These are phyloP conservation scores for Byssochlamys sp. DNA, from an alignment of 2,329 filamentous ascomycete species.

Conservation along the genomic window DNA sequence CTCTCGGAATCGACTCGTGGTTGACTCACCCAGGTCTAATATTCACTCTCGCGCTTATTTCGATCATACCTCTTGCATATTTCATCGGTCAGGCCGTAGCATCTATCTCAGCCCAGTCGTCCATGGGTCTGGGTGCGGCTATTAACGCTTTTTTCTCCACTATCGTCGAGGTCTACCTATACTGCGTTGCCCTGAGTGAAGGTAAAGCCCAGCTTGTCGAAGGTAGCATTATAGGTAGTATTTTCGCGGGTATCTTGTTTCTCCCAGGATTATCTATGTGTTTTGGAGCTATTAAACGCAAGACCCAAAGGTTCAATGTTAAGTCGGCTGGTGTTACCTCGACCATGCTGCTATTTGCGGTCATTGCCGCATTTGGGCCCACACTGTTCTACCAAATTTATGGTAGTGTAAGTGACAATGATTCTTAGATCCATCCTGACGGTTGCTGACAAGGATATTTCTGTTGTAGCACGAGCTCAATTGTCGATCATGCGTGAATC, in stretches of 20 bases:
- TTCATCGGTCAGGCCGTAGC: slow-evolving; percentile 98
- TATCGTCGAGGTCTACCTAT: slow-evolving; percentile 92
- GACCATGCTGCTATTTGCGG: slow-evolving; percentile 93
- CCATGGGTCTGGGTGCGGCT: slow-evolving; percentile 92
- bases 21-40: slow-evolving; percentile 77
- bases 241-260: slow-evolving; percentile 92
- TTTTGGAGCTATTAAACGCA: slow-evolving; percentile 92
- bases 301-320: slow-evolving; percentile 96
- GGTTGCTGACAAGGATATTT: slow-evolving; percentile 24
- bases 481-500: slow-evolving; percentile 58
- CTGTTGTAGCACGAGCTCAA: slow-evolving; percentile 68
- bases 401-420: slow-evolving; percentile 56
- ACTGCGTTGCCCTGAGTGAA: slow-evolving; percentile 84
- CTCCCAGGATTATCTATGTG: slow-evolving; percentile 95
- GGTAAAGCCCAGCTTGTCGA: slow-evolving; percentile 90
- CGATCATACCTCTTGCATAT: slow-evolving; percentile 92
- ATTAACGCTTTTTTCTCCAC: slow-evolving; percentile 98
- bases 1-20: slow-evolving; percentile 59
- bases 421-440: slow-evolving; percentile 8
- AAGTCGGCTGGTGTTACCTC: slow-evolving; percentile 92
- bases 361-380: slow-evolving; percentile 88
- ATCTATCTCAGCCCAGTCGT: slow-evolving; percentile 95
- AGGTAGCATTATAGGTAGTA: slow-evolving; percentile 93
- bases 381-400: slow-evolving; percentile 98
- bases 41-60: slow-evolving; percentile 73